Conservation (phyloP, 306 rosid genomes). For the Delonix regia region DNA sequence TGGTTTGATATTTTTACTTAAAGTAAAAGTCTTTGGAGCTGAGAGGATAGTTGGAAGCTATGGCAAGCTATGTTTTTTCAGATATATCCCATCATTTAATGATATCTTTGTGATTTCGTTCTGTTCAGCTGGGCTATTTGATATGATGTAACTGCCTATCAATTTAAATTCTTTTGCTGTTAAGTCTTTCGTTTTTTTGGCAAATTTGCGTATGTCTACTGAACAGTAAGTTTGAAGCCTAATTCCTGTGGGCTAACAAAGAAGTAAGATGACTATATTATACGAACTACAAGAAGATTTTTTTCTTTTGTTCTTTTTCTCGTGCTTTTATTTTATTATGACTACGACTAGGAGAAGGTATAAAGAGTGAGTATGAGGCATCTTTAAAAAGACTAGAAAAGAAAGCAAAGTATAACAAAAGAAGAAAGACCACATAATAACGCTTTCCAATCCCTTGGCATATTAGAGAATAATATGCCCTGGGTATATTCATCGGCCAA, state of each 20-base stretch:
- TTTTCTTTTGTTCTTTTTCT: not conserved
- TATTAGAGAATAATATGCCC: not conserved
- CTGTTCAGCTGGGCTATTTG: not conserved
- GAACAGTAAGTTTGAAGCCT: not conserved
- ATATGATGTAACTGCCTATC: not conserved
- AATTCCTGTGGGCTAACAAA: not conserved
- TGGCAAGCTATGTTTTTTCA: not conserved
- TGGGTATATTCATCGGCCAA: not conserved
- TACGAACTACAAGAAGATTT: not conserved
- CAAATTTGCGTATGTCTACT: too few species aligned
- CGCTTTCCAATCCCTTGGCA: not conserved
- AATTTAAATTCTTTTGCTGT: not conserved
- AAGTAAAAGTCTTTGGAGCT: too few species aligned
- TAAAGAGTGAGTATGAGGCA: not conserved
- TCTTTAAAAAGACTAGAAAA: not conserved
- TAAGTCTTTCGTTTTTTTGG: too few species aligned
- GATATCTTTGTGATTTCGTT: not conserved
- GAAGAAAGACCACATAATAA: not conserved
- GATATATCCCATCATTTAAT: not conserved
- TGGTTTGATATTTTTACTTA: not conserved
- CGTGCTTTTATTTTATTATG: not conserved
- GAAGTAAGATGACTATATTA: not conserved
- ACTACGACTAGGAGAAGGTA: not conserved
- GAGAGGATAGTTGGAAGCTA: not conserved
- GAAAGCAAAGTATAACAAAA: not conserved